phyloP scores from a whole-genome alignment of 2,329 filamentous ascomycete genomes.

The Trichoderma atrobrunneum region DNA sequence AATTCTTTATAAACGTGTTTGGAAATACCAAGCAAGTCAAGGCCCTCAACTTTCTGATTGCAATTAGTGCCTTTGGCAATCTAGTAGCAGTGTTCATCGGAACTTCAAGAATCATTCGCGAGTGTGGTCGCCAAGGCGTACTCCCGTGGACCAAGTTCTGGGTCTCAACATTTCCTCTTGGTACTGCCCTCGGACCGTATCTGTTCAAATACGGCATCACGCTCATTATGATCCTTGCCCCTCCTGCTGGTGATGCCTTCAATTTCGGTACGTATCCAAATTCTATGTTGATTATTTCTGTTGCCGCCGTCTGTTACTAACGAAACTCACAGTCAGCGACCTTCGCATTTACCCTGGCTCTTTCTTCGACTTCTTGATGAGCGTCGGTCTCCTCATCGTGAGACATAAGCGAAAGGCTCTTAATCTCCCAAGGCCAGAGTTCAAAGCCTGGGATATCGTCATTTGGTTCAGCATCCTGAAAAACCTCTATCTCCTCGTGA shows the following conservation, averaged over 20 bases:
- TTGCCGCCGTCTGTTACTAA: not conserved
- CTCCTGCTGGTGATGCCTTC: constrained; percentile 63
- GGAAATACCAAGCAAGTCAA: constrained; percentile 46
- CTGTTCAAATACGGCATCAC: constrained; percentile 56
- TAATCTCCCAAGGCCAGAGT: constrained; percentile 48
- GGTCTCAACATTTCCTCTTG: constrained; percentile 62
- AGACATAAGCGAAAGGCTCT: constrained; percentile 52
- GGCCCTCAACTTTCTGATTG: constrained; percentile 56
- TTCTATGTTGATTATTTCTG: not conserved
- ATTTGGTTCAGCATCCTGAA: constrained; percentile 59
- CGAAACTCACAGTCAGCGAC: constrained; percentile 52
- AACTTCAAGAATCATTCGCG: constrained; percentile 54
- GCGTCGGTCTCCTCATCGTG: constrained; percentile 56
- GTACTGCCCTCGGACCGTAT: constrained; percentile 60
- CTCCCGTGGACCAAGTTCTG: constrained; percentile 60
- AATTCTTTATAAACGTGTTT: constrained; percentile 60
- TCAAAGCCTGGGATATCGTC: constrained; percentile 57
- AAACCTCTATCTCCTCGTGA: constrained; percentile 61
- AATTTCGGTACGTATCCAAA: constrained; percentile 47
- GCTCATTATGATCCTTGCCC: constrained; percentile 57
- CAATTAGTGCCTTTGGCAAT: constrained; percentile 58
- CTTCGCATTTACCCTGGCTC: constrained; percentile 56
- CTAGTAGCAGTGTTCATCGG: constrained; percentile 55
- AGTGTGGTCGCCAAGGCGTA: constrained; percentile 61
- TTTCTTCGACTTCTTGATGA: constrained; percentile 57